A percentile compares a stretch with the other conserved stretches of the same genome.
phyloP scores from a whole-genome alignment of 2,329 filamentous ascomycete species.

The Penicillium corylophilum region DNA sequence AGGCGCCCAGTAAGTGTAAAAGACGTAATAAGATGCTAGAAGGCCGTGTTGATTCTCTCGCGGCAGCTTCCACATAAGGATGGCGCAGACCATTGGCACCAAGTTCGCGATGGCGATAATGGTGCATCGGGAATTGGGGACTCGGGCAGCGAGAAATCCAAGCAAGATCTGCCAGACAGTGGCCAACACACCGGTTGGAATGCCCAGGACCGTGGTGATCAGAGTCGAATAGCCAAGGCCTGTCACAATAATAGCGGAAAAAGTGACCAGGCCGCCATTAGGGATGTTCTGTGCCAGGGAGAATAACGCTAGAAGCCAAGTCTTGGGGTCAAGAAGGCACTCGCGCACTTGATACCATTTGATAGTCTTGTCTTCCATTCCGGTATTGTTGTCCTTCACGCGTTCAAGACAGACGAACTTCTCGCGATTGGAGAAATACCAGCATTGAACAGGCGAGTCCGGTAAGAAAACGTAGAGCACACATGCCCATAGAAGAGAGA shows the following conservation, averaged over 20 bases:
- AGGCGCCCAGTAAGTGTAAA: constrained; percentile 36
- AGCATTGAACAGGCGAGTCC: constrained; percentile 19
- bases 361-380: constrained; percentile 41
- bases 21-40: constrained; percentile 41
- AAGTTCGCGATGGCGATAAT: constrained; percentile 28
- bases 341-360: constrained; percentile 46
- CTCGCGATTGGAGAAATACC: constrained; percentile 22
- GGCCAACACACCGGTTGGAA: constrained; percentile 29
- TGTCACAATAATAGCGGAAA: constrained; percentile 28
- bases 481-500: constrained; percentile 20
- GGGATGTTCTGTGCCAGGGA: constrained; percentile 25
- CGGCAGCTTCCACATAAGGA: constrained; percentile 37
- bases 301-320: constrained; percentile 24
- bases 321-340: constrained; percentile 34
- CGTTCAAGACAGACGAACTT: constrained; percentile 24
- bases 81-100: constrained; percentile 27
- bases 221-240: constrained; percentile 25
- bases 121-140: constrained; percentile 21
- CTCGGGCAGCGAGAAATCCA: constrained; percentile 12
- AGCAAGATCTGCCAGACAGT: constrained; percentile 26
- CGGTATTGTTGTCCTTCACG: constrained; percentile 24
- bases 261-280: constrained; percentile 31
- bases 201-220: constrained; percentile 26
- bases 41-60: constrained; percentile 34
- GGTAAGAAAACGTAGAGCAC: constrained; percentile 21